Conservation (phyloP, 2,329 filamentous ascomycete species). For the Coniochaeta ligniaria region DNA sequence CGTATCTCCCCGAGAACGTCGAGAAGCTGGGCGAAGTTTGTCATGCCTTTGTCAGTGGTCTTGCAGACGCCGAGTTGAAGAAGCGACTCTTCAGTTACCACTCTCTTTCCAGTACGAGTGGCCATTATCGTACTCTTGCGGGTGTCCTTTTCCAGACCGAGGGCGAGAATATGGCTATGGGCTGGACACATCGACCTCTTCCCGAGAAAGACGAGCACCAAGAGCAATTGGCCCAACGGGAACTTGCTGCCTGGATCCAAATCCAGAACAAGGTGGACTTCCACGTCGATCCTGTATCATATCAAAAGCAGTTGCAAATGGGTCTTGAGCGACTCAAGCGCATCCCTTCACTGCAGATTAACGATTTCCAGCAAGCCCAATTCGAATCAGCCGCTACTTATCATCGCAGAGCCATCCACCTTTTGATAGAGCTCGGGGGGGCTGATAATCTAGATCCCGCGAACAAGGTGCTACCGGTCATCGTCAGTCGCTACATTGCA, state of each 20-base stretch:
- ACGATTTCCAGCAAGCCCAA: conserved; percentile 44
- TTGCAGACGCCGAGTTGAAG: conserved; percentile 38
- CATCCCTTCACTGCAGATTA: conserved; percentile 44
- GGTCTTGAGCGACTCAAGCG: conserved; percentile 41
- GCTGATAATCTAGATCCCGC: conserved; percentile 11
- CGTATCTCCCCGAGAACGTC: conserved; percentile 37
- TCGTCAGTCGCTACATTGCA: conserved; percentile 38
- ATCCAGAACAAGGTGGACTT: conserved; percentile 31
- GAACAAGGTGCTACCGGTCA: conserved; percentile 16
- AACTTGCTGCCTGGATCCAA: conserved; percentile 37
- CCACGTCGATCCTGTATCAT: conserved; percentile 14
- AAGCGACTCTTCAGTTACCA: conserved; percentile 34
- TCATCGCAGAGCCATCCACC: conserved; percentile 31
- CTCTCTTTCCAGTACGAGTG: conserved; percentile 31
- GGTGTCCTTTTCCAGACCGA: conserved; percentile 46
- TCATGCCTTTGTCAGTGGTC: conserved; percentile 45
- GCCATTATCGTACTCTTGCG: conserved; percentile 14
- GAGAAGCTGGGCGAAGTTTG: conserved; percentile 43
- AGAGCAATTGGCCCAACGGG: conserved; percentile 27
- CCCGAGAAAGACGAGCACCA: conserved; percentile 24
- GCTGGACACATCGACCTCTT: conserved; percentile 32
- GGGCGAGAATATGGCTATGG: conserved; percentile 44
- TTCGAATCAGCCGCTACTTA: conserved; percentile 46
- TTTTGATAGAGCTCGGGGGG: conserved; percentile 27
- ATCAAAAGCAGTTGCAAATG: conserved; percentile 45